Percentiles rank a stretch among this genome's conserved stretches.
These are phyloP conservation scores for Hordeum marinum DNA, from an alignment of 176 grass and related monocot genomes.

Conservation along the genomic window DNA sequence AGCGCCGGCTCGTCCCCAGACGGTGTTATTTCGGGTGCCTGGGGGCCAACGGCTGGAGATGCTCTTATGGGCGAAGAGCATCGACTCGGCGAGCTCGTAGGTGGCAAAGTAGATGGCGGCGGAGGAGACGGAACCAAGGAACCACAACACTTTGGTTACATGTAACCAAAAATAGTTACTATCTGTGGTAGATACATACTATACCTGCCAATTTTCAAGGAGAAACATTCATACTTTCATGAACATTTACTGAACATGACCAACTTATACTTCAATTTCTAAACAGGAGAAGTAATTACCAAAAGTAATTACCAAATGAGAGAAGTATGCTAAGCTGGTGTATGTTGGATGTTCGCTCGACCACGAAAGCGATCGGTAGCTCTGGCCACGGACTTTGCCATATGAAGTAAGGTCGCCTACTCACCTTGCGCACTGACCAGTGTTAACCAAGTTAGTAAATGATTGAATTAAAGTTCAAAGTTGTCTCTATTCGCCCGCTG, in stretches of 20 bases:
- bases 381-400: constrained; percentile 25
- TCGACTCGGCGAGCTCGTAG: too few species aligned
- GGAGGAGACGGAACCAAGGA: neutral
- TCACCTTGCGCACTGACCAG: constrained; percentile 42
- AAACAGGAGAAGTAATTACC: neutral
- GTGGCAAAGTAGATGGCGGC: too few species aligned
- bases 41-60: too few species aligned
- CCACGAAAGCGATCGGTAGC: constrained; percentile 42
- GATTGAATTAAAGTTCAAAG: constrained; percentile 12
- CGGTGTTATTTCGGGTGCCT: too few species aligned
- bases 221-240: neutral
- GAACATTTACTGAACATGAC: neutral
- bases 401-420: constrained; percentile 13
- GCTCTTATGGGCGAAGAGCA: too few species aligned
- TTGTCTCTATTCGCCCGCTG: neutral
- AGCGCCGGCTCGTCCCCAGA: too few species aligned
- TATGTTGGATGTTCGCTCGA: constrained; percentile 40
- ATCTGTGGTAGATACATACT: neutral
- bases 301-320: constrained; percentile 11
- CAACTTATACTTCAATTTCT: neutral
- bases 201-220: neutral
- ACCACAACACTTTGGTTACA: neutral
- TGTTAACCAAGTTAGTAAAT: neutral
- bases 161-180: neutral
- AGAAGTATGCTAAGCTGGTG: constrained; percentile 2